Base-by-base conservation (phyloP, 1,284 basidiomycete genomes). In the Xerocomus nothofagi region DNA sequence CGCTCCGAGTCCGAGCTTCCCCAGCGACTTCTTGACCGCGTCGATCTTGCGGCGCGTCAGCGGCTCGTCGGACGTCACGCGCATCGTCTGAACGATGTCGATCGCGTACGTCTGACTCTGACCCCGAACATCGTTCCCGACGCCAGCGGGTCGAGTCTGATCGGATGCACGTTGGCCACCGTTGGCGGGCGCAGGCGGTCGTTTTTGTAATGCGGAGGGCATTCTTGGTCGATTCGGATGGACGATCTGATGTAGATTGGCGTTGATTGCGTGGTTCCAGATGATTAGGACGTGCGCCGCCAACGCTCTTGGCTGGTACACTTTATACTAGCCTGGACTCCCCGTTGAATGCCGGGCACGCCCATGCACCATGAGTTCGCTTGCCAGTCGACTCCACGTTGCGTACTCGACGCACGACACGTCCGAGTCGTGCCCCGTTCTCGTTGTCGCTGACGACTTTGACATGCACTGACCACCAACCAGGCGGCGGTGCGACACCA, bases 61-160 rank as follows among this genome's bases (percentile, higher is more conserved):
- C 23, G 56, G 67, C 39, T 58, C 61, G 49, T 56, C 51, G 27
- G 65, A 66, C 41, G 52, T 54, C 34, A 69, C 51, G 27, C 55
- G 64, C 57, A 67, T 17, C 39, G 49, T 66, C 57, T 66, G 60
- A 24, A 68, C 61, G 49, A 67, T 54, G 43, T 66, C 66, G 49
- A 69, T 54, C 50, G 63, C 49, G 43, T 66, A 61, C 33, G 62
- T 54, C 20, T 55, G 47, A 8, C 42, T 59, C 2, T 47, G 41
- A 2, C 37, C 39, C 34, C 39, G 32, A 21, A 47, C 6, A 8
- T 47, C 44, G 23, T 18, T 20, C 27, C 29, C 42, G 6, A 36
- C 20, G 15, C 20, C 18, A 21, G 51, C 23, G 29, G 54, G 39
- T 3, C 44, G 31, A n/a, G 39, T 48, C 42, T 49, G 56, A 37